Evolutionary conservation across 2,329 filamentous ascomycete genomes (phyloP).

Genomic region (Diaporthe capsici): DNA sequence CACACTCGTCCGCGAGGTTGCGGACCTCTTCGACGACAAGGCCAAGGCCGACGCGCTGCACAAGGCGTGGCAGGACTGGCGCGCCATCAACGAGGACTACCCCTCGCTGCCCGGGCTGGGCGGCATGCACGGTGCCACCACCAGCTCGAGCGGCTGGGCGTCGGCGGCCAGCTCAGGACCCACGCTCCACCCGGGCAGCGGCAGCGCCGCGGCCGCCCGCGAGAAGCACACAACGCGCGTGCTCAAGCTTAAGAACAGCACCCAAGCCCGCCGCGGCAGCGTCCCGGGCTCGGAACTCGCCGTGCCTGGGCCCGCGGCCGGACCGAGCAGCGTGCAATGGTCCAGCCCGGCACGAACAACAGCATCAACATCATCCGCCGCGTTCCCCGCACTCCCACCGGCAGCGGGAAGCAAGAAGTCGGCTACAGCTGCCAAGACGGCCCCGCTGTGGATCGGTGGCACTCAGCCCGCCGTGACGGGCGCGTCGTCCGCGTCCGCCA

Average conservation of each 20-base stretch:
- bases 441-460: constrained; percentile 45
- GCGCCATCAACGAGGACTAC: constrained; percentile 95
- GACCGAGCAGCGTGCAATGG: constrained; percentile 37
- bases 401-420: constrained; percentile 34
- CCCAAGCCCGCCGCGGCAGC: constrained; percentile 55
- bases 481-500: not conserved
- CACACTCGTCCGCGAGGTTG: constrained; percentile 90
- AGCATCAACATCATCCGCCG: constrained; percentile 48
- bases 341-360: constrained; percentile 36
- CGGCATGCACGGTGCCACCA: constrained; percentile 74
- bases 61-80: constrained; percentile 94
- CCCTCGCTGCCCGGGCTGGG: constrained; percentile 85
- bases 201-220: constrained; percentile 55
- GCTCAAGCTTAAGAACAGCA: constrained; percentile 72
- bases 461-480: constrained; percentile 23
- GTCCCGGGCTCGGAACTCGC: constrained; percentile 45
- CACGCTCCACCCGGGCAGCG: constrained; percentile 62
- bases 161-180: constrained; percentile 72
- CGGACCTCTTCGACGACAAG: constrained; percentile 91
- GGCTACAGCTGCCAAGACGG: not conserved
- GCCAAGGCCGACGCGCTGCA: constrained; percentile 80
- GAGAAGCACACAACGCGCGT: constrained; percentile 68
- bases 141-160: constrained; percentile 71
- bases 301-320: constrained; percentile 1
- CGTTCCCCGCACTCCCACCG: constrained; percentile 61